A percentile compares a stretch with the other conserved stretches of the same genome.
phyloP scores from a whole-genome alignment of 805 yeast genomes.

The Lachancea fermentati region DNA sequence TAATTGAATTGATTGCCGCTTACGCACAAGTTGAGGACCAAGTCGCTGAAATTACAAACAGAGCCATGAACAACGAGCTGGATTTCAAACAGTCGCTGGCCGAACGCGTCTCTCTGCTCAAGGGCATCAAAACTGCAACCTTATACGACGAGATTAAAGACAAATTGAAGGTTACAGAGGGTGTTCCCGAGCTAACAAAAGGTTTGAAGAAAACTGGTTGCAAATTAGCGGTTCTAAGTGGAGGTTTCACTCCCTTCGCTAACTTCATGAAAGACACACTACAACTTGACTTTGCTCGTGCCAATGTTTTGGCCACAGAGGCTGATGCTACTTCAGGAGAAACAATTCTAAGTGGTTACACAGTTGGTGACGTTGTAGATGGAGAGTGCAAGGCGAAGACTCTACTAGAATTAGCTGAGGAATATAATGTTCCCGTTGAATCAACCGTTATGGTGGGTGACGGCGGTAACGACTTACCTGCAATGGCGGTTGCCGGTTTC shows the following conservation, averaged over 20 bases:
- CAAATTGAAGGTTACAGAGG: slow-evolving; percentile 73
- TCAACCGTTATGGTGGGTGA: slow-evolving; percentile 85
- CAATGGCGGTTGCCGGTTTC: slow-evolving; percentile 89
- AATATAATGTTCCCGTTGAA: slow-evolving; percentile 45
- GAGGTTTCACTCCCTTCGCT: slow-evolving; percentile 92
- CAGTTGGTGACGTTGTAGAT: slow-evolving; percentile 78
- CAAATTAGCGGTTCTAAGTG: slow-evolving; percentile 81
- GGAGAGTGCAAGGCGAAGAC: slow-evolving; percentile 78
- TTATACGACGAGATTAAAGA: slow-evolving; percentile 76
- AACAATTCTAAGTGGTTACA: slow-evolving; percentile 61
- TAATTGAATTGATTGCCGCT: slow-evolving; percentile 91
- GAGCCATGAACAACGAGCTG: slow-evolving; percentile 96
- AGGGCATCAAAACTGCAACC: slow-evolving; percentile 67
- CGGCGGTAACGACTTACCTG: slow-evolving; percentile 91
- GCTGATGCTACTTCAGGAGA: slow-evolving; percentile 38
- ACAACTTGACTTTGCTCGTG: slow-evolving; percentile 81
- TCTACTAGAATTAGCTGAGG: slow-evolving; percentile 52
- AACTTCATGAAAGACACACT: slow-evolving; percentile 59
- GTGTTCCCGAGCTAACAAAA: slow-evolving; percentile 66
- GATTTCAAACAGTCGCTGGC: slow-evolving; percentile 80
- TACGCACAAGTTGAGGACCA: slow-evolving; percentile 84
- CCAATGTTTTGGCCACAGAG: slow-evolving; percentile 57
- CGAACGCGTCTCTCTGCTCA: slow-evolving; percentile 70
- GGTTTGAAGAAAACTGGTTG: slow-evolving; percentile 58
- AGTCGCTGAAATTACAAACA: slow-evolving; percentile 83